A percentile compares a stretch with the other conserved stretches of the same genome.
Evolutionary conservation across 2,329 filamentous ascomycete species (phyloP).

Genomic region (Gaeumannomyces sp.): DNA sequence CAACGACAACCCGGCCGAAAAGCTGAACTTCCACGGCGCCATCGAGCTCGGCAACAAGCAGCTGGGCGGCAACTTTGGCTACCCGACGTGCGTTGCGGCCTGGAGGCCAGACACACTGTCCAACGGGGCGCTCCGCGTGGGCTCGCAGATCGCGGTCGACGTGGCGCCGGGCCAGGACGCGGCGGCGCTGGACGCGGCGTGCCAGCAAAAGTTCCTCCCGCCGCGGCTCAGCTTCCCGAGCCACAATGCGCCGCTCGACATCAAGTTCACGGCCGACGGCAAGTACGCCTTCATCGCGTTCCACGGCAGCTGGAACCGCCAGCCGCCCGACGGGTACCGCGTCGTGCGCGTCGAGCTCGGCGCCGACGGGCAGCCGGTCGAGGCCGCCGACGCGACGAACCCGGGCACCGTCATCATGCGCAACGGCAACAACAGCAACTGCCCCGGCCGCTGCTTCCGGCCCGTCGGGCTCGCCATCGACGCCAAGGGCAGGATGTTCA

Average conservation of each 20-base stretch:
- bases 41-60: slow-evolving; percentile 23
- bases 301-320: slow-evolving; percentile 51
- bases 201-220: slow-evolving; percentile 21
- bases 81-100: slow-evolving; percentile 56
- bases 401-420: slow-evolving; percentile 41
- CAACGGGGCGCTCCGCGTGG: slow-evolving; percentile 23
- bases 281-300: slow-evolving; percentile 55
- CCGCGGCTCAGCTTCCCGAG: slow-evolving; percentile 44
- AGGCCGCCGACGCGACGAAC: slow-evolving; percentile 28
- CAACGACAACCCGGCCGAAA: slow-evolving; percentile 56
- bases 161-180: slow-evolving; percentile 18
- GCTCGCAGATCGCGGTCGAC: slow-evolving; percentile 28
- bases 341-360: slow-evolving; percentile 31
- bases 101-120: slow-evolving; percentile 40
- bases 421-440: slow-evolving; percentile 34
- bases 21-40: slow-evolving; percentile 55
- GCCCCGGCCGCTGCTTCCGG: slow-evolving; percentile 12
- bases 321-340: slow-evolving; percentile 31
- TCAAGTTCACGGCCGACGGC: slow-evolving; percentile 51
- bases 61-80: slow-evolving; percentile 50
- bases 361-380: slow-evolving; percentile 27
- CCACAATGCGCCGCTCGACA: slow-evolving; percentile 59
- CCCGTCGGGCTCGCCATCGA: slow-evolving; percentile 12
- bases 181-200: slow-evolving; percentile 23
- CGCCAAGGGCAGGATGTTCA: slow-evolving; percentile 35